Conservation (phyloP, 2,329 filamentous ascomycete genomes). For the Aspergillus hortae region DNA sequence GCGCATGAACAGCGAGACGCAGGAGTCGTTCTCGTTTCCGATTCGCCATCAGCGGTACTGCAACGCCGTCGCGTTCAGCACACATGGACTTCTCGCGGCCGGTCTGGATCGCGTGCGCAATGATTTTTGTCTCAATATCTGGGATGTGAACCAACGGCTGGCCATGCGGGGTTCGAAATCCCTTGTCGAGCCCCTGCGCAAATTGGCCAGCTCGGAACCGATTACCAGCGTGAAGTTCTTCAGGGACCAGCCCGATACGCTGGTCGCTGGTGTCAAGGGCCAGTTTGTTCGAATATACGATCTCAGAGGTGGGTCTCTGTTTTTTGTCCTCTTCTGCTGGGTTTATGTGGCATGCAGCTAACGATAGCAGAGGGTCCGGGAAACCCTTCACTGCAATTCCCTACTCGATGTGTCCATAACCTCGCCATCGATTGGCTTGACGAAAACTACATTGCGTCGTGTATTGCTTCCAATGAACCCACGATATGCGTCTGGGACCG, state of each 20-base stretch:
- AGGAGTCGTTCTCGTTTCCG: conserved; percentile 50
- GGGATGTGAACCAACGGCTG: conserved; percentile 54
- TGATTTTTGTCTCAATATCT: conserved; percentile 63
- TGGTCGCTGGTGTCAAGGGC: conserved; percentile 59
- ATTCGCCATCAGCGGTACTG: conserved; percentile 62
- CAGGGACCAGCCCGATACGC: conserved; percentile 55
- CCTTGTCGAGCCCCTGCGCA: conserved; percentile 51
- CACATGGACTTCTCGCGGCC: conserved; percentile 55
- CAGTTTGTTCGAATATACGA: conserved; percentile 62
- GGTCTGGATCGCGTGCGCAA: conserved; percentile 62
- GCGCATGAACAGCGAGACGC: conserved; percentile 51
- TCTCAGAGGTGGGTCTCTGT: conserved; percentile 49
- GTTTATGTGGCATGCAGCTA: conserved; percentile 1
- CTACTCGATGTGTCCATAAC: conserved; percentile 61
- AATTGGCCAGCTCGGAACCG: conserved; percentile 58
- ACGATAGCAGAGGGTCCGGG: conserved; percentile 30
- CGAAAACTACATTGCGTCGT: conserved; percentile 63
- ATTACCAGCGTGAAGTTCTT: conserved; percentile 66
- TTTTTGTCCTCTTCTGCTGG: neutral
- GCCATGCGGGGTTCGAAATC: conserved; percentile 32
- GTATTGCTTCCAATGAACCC: conserved; percentile 52
- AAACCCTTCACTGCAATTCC: conserved; percentile 45
- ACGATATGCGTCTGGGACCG: conserved; percentile 62
- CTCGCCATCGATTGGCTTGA: conserved; percentile 62
- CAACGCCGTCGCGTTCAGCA: conserved; percentile 61